Evolutionary conservation across 805 yeast genomes (phyloP), one percentile per base, ranked within the genome.

Genomic region (Priceomyces haplophilus): DNA sequence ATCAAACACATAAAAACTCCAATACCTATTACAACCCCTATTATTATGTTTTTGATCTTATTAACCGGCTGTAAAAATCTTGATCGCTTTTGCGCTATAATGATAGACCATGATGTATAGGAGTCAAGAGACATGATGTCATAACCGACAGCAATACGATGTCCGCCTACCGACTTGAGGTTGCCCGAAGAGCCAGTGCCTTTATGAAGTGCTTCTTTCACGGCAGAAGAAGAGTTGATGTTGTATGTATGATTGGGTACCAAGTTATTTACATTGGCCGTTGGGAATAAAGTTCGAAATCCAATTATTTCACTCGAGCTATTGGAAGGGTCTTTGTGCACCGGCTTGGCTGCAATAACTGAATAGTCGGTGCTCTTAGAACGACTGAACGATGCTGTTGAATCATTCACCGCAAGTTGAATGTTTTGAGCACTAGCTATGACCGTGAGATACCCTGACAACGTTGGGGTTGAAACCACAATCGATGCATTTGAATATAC

Each of bases 21-120:
- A 16, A 85, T 79, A 1, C 86, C 95, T 30, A 89, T 67, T 18
- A 86, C 88, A 1, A 86, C 83, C 4, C 93, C 95, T 35, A 82
- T 74, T 45, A 87, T 83, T 38, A 89, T 83, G 49, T 79, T 78
- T 1, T 82, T 74, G 32, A 89, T 63, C 48, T 73, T 76, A 17
- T 72, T 64, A 4, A 83, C 73, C 0, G 96, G 93, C 2, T 70
- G 76, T 58, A 79, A 67, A 58, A 88, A 87, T 2, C 63, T 74
- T 2, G 68, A 48, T 46, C 78, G 73, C 1, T 73, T 64, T 56
- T 88, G 95, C 49, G 83, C 83, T 3, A 89, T 79, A 0, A 82
- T 62, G 1, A 89, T 82, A n/a, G 80, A 76, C 97, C 97, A 89
- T 4, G 40, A 42, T 10, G 67, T 67, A 1, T 67, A 72, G 4